Percentiles rank a stretch among this genome's conserved stretches.
phyloP scores from a whole-genome alignment of 495 filamentous ascomycete genomes.

The Glonium stellatum region DNA sequence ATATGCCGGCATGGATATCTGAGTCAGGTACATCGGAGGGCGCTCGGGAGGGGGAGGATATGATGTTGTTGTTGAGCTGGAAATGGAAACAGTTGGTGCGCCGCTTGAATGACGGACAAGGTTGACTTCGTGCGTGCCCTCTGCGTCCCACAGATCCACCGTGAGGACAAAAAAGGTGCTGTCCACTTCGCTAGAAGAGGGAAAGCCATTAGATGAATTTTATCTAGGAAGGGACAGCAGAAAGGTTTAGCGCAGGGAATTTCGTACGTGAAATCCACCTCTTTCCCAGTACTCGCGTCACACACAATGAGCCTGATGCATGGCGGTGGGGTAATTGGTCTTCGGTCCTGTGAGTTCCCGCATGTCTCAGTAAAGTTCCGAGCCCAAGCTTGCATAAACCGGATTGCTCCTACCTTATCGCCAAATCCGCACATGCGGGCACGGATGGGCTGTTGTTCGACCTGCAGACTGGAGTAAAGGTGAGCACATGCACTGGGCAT shows the following conservation, averaged over 20 bases:
- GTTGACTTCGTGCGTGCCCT: slow-evolving; percentile 84
- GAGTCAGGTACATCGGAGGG: neutral
- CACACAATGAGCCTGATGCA: slow-evolving; percentile 79
- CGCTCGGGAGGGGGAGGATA: slow-evolving; percentile 52
- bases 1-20: slow-evolving; percentile 2
- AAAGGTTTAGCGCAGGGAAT: slow-evolving; percentile 8
- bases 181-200: slow-evolving; percentile 57
- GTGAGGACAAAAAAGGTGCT: slow-evolving; percentile 86
- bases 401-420: slow-evolving; percentile 65
- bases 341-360: slow-evolving; percentile 60
- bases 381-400: neutral
- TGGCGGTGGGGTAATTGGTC: slow-evolving; percentile 92
- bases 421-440: slow-evolving; percentile 99
- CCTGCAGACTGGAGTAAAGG: slow-evolving; percentile 59
- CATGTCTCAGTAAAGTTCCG: slow-evolving; percentile 9
- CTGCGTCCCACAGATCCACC: slow-evolving; percentile 84
- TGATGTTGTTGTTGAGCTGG: slow-evolving; percentile 68
- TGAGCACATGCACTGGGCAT: neutral
- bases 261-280: slow-evolving; percentile 80
- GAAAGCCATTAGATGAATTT: neutral
- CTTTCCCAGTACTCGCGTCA: slow-evolving; percentile 73
- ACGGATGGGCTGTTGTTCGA: slow-evolving; percentile 87
- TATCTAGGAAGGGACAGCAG: neutral
- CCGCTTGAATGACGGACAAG: slow-evolving; percentile 70
- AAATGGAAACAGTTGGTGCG: slow-evolving; percentile 81